Conservation (phyloP, 345 rosid genomes). For the thale cress (Arabidopsis thaliana) region DNA sequence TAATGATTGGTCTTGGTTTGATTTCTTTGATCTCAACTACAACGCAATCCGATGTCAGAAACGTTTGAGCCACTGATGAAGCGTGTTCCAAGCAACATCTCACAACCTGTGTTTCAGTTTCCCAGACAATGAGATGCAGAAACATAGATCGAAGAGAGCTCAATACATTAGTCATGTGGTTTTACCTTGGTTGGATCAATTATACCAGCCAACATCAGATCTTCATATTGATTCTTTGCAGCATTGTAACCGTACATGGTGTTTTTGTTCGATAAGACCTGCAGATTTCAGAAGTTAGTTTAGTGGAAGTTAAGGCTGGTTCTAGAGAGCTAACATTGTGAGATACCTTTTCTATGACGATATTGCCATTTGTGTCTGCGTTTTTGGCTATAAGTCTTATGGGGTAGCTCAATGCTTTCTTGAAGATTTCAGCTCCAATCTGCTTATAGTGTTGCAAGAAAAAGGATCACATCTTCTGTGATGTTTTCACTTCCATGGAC, state of each 20-base stretch:
- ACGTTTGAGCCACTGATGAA: conserved; percentile 84
- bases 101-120: conserved; percentile 62
- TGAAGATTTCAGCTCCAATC: conserved; percentile 94
- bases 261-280: conserved; percentile 66
- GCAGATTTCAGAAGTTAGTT: conserved; percentile 26
- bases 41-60: conserved; percentile 79
- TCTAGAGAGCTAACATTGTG: conserved; percentile 1
- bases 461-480: not conserved
- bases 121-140: not conserved
- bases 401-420: conserved; percentile 82
- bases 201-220: conserved; percentile 78
- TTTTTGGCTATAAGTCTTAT: conserved; percentile 80
- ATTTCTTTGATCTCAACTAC: conserved; percentile 72
- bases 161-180: not conserved
- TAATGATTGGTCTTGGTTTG: conserved; percentile 54
- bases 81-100: conserved; percentile 95
- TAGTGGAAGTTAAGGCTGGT: conserved; percentile 17
- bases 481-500: conserved; percentile 4
- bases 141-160: conserved; percentile 8
- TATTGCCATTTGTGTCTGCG: conserved; percentile 79
- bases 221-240: conserved; percentile 73
- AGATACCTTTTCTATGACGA: conserved; percentile 74
- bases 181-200: conserved; percentile 92
- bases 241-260: conserved; percentile 83
- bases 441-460: conserved; percentile 42